Evolutionary conservation across 495 filamentous ascomycete species (phyloP), one percentile per base, ranked within the genome.

Genomic region (Oidiodendron maius): DNA sequence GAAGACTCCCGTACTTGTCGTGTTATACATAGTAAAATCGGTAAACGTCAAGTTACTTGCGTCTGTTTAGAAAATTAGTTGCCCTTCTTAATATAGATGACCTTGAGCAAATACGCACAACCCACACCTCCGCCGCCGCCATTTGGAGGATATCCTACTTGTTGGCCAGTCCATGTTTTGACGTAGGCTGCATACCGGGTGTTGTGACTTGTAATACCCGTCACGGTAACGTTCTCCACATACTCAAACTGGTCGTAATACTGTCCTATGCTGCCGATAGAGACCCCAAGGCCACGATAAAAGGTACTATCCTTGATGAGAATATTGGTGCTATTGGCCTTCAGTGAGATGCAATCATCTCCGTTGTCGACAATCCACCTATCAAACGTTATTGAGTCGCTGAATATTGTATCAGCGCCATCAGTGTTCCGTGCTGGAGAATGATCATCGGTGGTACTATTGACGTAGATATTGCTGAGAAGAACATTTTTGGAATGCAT

Each of bases 191-290:
- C 67, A 44, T 75, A 61, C 4, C 64, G 43, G 6, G 66, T 70
- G 26, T 70, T 65, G 12, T 65, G 30, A 40, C 58, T 66, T 5
- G 50, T 43, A 12, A 71, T 57, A 43, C 68, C 63, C 2, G 55
- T 48, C 6, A 62, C 67, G 0, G 40, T 52, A 5, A 74, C 34
- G 26, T 64, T 59, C 55, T 75, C 64, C 17, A 72, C 55, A 0
- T 60, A 66, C 39, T 73, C 71, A 42, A 59, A 68, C 8, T 54
- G 40, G 17, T 48, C 62, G 0, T 67, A 59, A 42, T 67, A 71
- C 46, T 76, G 72, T 1, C 72, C 71, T n/a, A 76, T 65, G 26
- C 64, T 69, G 0, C 71, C 72, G 30, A 76, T 63, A 1, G 71
- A 61, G 42, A 58, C 60, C 10, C 58, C 58, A 2, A 54, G 51